Percentiles rank a stretch among this genome's conserved stretches.
These are phyloP conservation scores for Phytopythium aichiense DNA, from an alignment of 352 stramenopile genomes.

Conservation along the genomic window DNA sequence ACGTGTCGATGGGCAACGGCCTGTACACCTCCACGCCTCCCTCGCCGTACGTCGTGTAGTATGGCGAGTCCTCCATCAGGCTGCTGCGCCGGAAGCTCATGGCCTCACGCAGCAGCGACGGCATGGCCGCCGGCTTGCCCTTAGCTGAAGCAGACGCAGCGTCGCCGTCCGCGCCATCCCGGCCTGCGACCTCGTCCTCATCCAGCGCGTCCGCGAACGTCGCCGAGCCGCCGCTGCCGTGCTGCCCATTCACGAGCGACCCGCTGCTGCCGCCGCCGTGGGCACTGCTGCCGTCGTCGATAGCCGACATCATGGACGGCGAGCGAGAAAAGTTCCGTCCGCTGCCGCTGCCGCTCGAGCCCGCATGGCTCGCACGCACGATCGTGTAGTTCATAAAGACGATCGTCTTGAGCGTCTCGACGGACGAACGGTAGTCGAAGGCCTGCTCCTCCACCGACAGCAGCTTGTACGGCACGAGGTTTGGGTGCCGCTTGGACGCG, in stretches of 20 bases:
- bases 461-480: conserved; percentile 79
- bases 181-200: conserved; percentile 4
- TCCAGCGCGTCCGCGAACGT: conserved; percentile 1
- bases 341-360: conserved; percentile 29
- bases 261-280: conserved; percentile 19
- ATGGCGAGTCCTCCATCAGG: conserved; percentile 76
- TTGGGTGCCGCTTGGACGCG: conserved; percentile 68
- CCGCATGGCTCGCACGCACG: conserved; percentile 36
- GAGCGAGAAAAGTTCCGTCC: conserved; percentile 70
- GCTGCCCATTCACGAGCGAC: conserved; percentile 22
- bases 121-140: conserved; percentile 35
- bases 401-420: conserved; percentile 88
- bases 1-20: conserved; percentile 76
- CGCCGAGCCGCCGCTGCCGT: conserved; percentile 10
- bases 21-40: conserved; percentile 58
- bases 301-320: conserved; percentile 59
- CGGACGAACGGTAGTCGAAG: conserved; percentile 83
- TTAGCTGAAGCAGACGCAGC: conserved; percentile 9
- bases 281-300: conserved; percentile 17
- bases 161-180: conserved; percentile 3
- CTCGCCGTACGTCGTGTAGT: conserved; percentile 66
- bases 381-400: conserved; percentile 88
- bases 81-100: conserved; percentile 77
- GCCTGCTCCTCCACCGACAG: conserved; percentile 77
- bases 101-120: conserved; percentile 57